Conservation (phyloP, 2,329 filamentous ascomycete species). For the Monascus ruber region DNA sequence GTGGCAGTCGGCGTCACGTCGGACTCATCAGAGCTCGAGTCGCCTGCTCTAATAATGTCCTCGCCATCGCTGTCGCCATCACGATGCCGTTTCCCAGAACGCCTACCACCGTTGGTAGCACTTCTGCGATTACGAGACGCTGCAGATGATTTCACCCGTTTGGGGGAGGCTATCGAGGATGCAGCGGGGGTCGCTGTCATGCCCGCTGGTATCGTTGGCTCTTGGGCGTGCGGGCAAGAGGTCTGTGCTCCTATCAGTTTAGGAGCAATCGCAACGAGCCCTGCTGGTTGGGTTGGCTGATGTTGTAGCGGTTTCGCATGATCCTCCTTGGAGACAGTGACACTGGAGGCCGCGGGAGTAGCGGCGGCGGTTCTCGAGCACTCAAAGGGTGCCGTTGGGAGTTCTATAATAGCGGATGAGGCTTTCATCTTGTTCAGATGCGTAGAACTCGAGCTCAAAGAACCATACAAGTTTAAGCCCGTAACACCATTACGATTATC, state of each 20-base stretch:
- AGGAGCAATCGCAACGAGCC: constrained; percentile 6
- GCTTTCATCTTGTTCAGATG: constrained; percentile 9
- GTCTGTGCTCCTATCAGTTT: constrained; percentile 3
- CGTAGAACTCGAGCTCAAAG: not conserved
- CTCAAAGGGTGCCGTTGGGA: constrained; percentile 13
- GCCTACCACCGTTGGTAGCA: constrained; percentile 6
- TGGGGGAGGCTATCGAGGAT: not conserved
- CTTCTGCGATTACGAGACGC: constrained; percentile 9
- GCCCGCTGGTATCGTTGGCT: not conserved
- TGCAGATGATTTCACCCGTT: constrained; percentile 5
- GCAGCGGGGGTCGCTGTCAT: not conserved
- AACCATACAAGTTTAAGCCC: not conserved
- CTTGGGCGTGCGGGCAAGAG: not conserved
- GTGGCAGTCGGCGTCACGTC: constrained; percentile 47
- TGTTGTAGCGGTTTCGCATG: not conserved
- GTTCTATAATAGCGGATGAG: constrained; percentile 15
- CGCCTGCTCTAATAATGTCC: constrained; percentile 21
- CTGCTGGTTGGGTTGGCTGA: not conserved
- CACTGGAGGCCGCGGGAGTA: not conserved
- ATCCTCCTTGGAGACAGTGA: constrained; percentile 1
- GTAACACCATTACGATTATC: not conserved
- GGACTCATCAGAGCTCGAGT: constrained; percentile 28
- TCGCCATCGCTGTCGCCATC: constrained; percentile 20
- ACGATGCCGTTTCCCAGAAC: constrained; percentile 13
- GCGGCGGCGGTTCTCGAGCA: constrained; percentile 5